Percentiles rank a stretch among this genome's conserved stretches.
phyloP scores from a whole-genome alignment of 2,329 filamentous ascomycete genomes.

The Macrophomina tecta region DNA sequence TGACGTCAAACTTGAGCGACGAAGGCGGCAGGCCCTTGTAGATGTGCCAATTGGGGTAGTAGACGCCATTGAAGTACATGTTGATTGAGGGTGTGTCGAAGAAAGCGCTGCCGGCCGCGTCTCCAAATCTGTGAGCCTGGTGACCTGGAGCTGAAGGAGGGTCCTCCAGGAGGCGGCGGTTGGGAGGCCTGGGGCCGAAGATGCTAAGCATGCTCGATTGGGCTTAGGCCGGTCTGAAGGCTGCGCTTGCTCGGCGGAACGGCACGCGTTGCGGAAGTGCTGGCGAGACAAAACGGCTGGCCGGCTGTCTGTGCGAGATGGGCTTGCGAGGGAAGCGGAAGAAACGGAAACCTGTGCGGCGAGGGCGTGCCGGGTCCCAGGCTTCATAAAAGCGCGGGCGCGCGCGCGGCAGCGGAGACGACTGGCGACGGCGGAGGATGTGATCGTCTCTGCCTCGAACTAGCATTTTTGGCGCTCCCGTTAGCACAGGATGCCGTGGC shows the following conservation, averaged over 20 bases:
- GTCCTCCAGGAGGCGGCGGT: constrained; percentile 11
- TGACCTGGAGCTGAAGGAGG: not conserved
- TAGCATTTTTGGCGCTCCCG: constrained; percentile 14
- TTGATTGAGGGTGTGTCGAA: constrained; percentile 32
- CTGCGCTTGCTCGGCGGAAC: constrained; percentile 26
- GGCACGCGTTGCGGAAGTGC: constrained; percentile 16
- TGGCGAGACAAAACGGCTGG: not conserved
- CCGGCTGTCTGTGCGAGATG: constrained; percentile 18
- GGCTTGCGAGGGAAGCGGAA: not conserved
- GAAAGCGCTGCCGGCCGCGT: not conserved
- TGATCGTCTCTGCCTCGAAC: constrained; percentile 13
- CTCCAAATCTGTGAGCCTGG: not conserved
- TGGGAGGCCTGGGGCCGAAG: constrained; percentile 31
- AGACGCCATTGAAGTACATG: constrained; percentile 72
- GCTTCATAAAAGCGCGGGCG: constrained; percentile 5
- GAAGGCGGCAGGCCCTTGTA: constrained; percentile 76
- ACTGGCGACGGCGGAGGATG: not conserved
- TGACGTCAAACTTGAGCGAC: constrained; percentile 74
- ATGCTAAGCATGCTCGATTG: constrained; percentile 25
- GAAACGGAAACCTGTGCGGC: not conserved
- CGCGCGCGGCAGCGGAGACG: constrained; percentile 3
- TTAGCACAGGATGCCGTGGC: constrained; percentile 17
- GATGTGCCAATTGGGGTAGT: constrained; percentile 81
- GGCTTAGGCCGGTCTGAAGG: constrained; percentile 2
- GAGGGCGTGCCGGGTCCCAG: not conserved